Base-by-base conservation (phyloP, 306 rosid genomes). In the Rubus parviflorus region DNA sequence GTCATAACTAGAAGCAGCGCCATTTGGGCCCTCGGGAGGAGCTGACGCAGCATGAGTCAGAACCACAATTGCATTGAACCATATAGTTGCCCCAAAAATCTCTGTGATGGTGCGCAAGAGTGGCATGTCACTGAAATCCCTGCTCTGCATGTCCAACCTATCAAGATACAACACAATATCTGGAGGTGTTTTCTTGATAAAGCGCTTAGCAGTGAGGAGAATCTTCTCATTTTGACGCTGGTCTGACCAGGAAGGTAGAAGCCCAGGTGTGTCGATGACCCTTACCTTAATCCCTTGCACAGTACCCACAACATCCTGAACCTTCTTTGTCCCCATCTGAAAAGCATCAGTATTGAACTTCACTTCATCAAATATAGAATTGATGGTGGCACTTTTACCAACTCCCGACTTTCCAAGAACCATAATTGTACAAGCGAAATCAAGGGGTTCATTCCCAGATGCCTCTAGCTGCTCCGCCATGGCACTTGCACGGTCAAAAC, bases 401-500 rank as follows among this genome's bases (percentile, higher is more conserved):
- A 94, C 98, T 54, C 98, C 98, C 3, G 97, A 82, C 86, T 94
- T 94, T 85, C 98, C 98, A 71, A 94, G 90, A 81, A 94, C 97
- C 98, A 94, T 90, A 78, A 94, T 94, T 12, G 98, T 94, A 75
- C 98, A 94, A 83, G 97, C 80, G 85, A 94, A 94, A 88, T 92
- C 98, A 80, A 92, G 97, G 67, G 97, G 93, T 20, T 90, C 97
- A 76, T 89, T 92, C 78, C 98, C 98, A 6, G 93, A 87, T 63
- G 97, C 92, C 92, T 94, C 97, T 53, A 94, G 97, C 78, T 92
- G 98, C 87, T 88, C 98, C 10, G 98, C 97, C 97, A 92, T 92
- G 73, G 98, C 97, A 86, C 98, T 94, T 52, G 98, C 97, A 74
- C 97, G 98, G 73, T 94, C 98, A 88, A 94, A 94, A 81, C 98